phyloP scores from a whole-genome alignment of 2,329 filamentous ascomycete species.

The Penicillium sp. region DNA sequence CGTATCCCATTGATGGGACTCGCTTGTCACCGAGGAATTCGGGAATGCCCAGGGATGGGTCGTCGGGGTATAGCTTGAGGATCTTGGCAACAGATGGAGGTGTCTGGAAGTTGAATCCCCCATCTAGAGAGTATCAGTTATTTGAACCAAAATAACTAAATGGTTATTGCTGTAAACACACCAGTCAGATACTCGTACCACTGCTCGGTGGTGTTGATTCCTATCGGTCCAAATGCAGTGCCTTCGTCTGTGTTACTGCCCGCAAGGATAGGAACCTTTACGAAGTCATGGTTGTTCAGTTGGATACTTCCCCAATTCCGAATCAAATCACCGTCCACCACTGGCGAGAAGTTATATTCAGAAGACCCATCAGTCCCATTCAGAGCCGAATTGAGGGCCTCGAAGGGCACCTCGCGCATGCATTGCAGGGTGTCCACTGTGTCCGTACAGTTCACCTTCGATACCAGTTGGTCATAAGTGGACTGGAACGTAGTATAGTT shows the following conservation, averaged over 20 bases:
- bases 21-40: constrained; percentile 35
- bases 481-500: constrained; percentile 39
- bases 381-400: constrained; percentile 53
- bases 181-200: constrained; percentile 44
- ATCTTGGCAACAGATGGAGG: constrained; percentile 37
- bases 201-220: constrained; percentile 53
- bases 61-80: constrained; percentile 51
- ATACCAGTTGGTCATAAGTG: constrained; percentile 59
- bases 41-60: constrained; percentile 48
- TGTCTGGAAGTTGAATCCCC: constrained; percentile 20
- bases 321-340: constrained; percentile 55
- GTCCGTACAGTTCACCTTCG: constrained; percentile 54
- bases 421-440: constrained; percentile 58
- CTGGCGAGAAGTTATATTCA: constrained; percentile 37
- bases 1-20: constrained; percentile 38
- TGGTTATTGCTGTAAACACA: constrained; percentile 3
- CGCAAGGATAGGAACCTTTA: constrained; percentile 58
- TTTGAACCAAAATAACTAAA: no score
- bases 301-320: constrained; percentile 50
- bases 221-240: constrained; percentile 49
- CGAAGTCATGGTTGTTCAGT: constrained; percentile 54
- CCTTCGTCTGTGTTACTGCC: constrained; percentile 65
- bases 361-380: constrained; percentile 36
- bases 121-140: constrained; percentile 20
- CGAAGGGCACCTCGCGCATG: constrained; percentile 58